Evolutionary conservation across 1,139 yeast genomes (phyloP), one percentile per base, ranked within the genome.

Genomic region (Suhomyces wounanorum): DNA sequence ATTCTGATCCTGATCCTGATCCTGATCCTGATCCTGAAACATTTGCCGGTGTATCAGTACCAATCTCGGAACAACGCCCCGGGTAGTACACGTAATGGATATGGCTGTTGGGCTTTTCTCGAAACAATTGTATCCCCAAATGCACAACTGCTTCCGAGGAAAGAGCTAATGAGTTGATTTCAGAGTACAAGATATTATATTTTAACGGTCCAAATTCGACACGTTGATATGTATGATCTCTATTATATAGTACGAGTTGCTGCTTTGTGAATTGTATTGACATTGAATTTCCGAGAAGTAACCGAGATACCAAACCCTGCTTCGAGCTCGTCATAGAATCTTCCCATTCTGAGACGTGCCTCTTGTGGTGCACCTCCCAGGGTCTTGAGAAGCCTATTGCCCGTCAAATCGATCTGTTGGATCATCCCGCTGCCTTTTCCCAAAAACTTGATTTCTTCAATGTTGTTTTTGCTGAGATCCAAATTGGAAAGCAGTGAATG

Each of bases 261-360:
- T 16, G 41, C 40, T 23, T 39, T 54, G 53, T 69, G 75, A 36
- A 62, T 51, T 41, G 66, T 59, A 53, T 68, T 69, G 9, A 69
- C 60, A 51, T 67, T 67, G 48, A 60, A 66, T 49, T 66, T 67
- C 35, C 63, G 50, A 35, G 59, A 54, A 3, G 45, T 48, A 2
- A 65, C 66, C 35, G 49, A 48, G 9, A 63, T 56, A 0, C 67
- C 67, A n/a, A 70, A 53, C 8, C 63, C 60, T 1, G 21, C 16
- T 43, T 68, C 72, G 28, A 71, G 50, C 1, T 53, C 50, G n/a
- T 57, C 57, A 53, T 70, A 71, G 44, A 70, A 68, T 14, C 55
- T 52, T 8, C 52, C 55, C 7, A 59, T 52, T 31, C 57, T 44
- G 41, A 56, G 49, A 23, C 56, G 47, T 3, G 44, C 36, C 11